Conservation (phyloP, 1,284 basidiomycete genomes). For the Leccinum griseonigrum region DNA sequence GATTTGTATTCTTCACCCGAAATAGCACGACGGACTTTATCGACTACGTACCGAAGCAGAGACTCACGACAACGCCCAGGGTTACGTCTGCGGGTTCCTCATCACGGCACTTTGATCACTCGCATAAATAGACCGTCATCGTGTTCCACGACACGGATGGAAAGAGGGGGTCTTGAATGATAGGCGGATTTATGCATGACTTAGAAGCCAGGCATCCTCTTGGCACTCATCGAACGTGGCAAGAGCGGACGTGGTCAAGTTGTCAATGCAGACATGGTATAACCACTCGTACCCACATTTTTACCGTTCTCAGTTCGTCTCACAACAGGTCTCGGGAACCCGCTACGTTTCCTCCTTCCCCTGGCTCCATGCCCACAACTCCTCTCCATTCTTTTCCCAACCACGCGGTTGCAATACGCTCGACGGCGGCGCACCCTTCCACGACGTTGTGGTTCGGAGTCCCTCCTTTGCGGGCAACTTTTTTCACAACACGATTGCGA, state of each 20-base stretch:
- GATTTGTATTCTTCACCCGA: too few relatives aligned
- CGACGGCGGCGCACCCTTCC: constrained; percentile 81
- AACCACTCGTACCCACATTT: background rate
- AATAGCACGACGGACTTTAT: too few relatives aligned
- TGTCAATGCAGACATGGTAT: constrained; percentile 77
- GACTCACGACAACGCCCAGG: too few relatives aligned
- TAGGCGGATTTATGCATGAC: constrained; percentile 61
- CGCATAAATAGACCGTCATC: too few relatives aligned
- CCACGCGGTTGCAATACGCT: constrained; percentile 61
- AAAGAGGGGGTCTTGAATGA: constrained; percentile 51
- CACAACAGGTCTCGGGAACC: constrained; percentile 66
- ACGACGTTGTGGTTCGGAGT: constrained; percentile 42
- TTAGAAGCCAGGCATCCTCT: constrained; percentile 75
- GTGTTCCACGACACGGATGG: constrained; percentile 54
- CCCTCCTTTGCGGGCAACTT: too few relatives aligned
- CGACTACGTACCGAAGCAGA: too few relatives aligned
- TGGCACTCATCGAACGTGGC: constrained; percentile 70
- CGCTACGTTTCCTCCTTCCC: constrained; percentile 76
- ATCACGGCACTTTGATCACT: too few relatives aligned
- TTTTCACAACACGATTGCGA: too few relatives aligned
- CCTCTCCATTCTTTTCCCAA: constrained; percentile 40
- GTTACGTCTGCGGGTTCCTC: too few relatives aligned
- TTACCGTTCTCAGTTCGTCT: background rate
- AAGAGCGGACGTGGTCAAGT: constrained; percentile 70
- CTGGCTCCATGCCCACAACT: constrained; percentile 48